A percentile compares a stretch with the other conserved stretches of the same genome.
Conservation (phyloP, 345 rosid species). For the Gossypium turneri region DNA sequence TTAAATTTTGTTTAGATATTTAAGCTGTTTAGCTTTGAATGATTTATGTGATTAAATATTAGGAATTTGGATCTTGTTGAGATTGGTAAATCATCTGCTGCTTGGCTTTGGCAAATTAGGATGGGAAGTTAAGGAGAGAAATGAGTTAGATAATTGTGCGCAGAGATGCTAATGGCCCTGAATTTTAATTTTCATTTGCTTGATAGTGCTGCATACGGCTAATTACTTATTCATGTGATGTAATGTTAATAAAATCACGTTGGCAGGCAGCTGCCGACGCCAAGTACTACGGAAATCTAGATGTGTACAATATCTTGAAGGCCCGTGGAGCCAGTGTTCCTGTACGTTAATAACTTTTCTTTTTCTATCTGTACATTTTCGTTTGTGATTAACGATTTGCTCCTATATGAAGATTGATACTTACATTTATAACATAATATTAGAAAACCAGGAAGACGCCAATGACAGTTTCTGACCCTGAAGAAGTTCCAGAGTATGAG, state of each 20-base stretch:
- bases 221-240: neutral
- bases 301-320: slow-evolving; percentile 72
- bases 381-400: neutral
- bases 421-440: slow-evolving; percentile 16
- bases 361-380: neutral
- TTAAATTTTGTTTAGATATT: neutral
- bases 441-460: slow-evolving; percentile 96
- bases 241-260: neutral
- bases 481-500: slow-evolving; percentile 91
- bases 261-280: slow-evolving; percentile 90
- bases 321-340: slow-evolving; percentile 84
- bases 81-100: neutral
- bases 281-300: slow-evolving; percentile 75
- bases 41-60: neutral
- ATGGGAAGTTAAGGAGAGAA: neutral
- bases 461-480: slow-evolving; percentile 83
- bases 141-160: neutral
- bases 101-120: neutral
- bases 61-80: neutral
- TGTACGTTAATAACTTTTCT: slow-evolving; percentile 30
- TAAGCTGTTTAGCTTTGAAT: neutral
- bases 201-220: neutral
- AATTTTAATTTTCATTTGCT: neutral
- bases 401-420: slow-evolving; percentile 3
- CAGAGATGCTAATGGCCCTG: neutral